Conservation (phyloP, 2,329 filamentous ascomycete genomes). For the Paracamarosporium sp. region DNA sequence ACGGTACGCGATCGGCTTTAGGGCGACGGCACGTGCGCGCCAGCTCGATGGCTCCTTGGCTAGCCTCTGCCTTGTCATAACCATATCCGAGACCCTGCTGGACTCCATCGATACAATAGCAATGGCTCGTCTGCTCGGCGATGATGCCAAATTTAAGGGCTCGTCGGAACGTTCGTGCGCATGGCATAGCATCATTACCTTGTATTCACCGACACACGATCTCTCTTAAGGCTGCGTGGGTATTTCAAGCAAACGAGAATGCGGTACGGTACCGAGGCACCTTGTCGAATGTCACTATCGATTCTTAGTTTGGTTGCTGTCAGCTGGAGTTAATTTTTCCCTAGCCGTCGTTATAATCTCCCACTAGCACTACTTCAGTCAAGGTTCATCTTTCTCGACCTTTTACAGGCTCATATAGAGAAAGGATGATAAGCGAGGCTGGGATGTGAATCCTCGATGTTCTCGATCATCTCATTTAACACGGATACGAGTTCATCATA, state of each 20-base stretch:
- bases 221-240: too few species aligned
- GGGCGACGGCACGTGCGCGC: conserved; percentile 9
- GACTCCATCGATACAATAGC: too few species aligned
- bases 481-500: conserved; percentile 2
- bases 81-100: too few species aligned
- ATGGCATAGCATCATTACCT: too few species aligned
- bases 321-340: not conserved
- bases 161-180: too few species aligned
- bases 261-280: not conserved
- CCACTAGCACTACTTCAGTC: not conserved
- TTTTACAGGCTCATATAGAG: not conserved
- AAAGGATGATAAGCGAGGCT: conserved; percentile 6
- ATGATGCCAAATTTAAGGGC: too few species aligned
- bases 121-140: too few species aligned
- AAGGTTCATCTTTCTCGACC: not conserved
- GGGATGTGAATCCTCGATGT: conserved; percentile 1
- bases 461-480: conserved; percentile 3
- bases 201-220: too few species aligned
- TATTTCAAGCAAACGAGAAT: not conserved
- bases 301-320: not conserved
- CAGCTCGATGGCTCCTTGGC: too few species aligned
- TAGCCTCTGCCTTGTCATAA: too few species aligned
- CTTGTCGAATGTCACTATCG: not conserved
- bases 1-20: not conserved
- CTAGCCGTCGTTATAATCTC: not conserved